A percentile compares a stretch with the other conserved stretches of the same genome.
These are phyloP conservation scores for Pythium oligandrum DNA, from an alignment of 352 stramenopile species.

Conservation along the genomic window DNA sequence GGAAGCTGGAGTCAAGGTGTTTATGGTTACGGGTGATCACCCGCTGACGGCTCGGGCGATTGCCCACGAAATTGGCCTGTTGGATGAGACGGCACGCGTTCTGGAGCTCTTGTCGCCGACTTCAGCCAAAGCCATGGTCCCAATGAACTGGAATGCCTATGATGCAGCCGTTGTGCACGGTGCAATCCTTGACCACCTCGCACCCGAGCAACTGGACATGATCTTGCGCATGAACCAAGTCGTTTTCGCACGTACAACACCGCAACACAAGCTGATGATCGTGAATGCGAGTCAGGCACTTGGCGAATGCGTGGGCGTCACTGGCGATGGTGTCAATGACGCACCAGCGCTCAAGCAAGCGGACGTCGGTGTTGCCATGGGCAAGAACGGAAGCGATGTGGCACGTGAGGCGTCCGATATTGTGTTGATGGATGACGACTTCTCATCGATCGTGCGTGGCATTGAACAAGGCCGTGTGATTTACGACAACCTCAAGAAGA, in stretches of 20 bases:
- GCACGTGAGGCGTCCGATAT: constrained; percentile 92
- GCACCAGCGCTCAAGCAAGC: constrained; percentile 68
- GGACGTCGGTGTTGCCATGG: constrained; percentile 97
- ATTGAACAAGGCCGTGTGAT: constrained; percentile 50
- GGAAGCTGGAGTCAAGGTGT: no score
- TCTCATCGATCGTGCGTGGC: constrained; percentile 90
- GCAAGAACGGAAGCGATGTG: constrained; percentile 92
- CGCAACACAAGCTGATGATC: no score
- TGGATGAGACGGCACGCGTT: no score
- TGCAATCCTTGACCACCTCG: constrained; percentile 1
- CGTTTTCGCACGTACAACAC: no score
- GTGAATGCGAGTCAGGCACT: no score
- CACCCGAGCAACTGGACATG: background rate
- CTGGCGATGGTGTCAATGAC: constrained; percentile 78
- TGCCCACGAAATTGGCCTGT: no score
- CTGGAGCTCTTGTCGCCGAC: no score
- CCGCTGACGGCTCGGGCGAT: no score
- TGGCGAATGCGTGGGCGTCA: constrained; percentile 43
- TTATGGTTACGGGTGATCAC: no score
- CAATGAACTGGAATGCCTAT: constrained; percentile 1
- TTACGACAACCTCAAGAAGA: constrained; percentile 92
- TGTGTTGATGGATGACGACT: constrained; percentile 94
- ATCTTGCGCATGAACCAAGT: background rate
- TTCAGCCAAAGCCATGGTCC: background rate
- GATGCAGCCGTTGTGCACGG: constrained; percentile 5